Conservation (phyloP, 139 green algal species). For the Chlorella ohadii region DNA sequence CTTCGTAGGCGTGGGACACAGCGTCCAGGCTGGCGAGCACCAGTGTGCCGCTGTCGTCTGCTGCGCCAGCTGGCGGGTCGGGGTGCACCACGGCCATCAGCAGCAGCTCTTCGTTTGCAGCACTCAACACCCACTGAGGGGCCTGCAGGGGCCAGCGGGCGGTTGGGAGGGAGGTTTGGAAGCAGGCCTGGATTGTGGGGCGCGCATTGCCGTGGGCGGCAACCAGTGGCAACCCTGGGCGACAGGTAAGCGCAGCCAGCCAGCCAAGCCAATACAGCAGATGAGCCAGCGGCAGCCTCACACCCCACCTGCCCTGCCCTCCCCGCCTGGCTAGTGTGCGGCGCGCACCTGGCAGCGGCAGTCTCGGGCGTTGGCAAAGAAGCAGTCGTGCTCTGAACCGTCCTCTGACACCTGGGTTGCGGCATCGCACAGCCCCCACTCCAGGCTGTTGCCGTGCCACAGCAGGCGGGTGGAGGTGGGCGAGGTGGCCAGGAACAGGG, state of each 20-base stretch:
- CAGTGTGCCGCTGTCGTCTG: neutral
- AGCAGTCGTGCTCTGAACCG: conserved; percentile 9
- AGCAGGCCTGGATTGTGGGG: too few relatives aligned
- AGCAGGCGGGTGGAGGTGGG: conserved; percentile 23
- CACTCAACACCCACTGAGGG: conserved; percentile 6
- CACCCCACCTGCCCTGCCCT: too few relatives aligned
- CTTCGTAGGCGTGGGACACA: neutral
- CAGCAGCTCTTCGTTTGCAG: neutral
- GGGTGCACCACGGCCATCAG: conserved; percentile 6
- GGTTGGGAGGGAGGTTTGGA: neutral
- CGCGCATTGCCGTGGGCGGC: too few relatives aligned
- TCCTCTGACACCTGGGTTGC: conserved; percentile 15
- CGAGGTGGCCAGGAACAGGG: conserved; percentile 12
- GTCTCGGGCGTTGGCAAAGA: neutral
- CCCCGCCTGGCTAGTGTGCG: too few relatives aligned
- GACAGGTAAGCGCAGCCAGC: neutral
- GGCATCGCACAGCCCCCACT: conserved; percentile 1
- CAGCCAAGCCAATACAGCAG: neutral
- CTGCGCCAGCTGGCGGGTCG: neutral
- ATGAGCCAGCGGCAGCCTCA: too few relatives aligned
- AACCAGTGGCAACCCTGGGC: neutral
- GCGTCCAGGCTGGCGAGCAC: neutral
- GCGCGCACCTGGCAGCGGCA: neutral
- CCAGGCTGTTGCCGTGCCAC: conserved; percentile 29
- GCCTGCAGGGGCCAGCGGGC: neutral